These are phyloP conservation scores for Pseudopithomyces chartarum DNA, from an alignment of 2,329 filamentous ascomycete species.

Conservation along the genomic window DNA sequence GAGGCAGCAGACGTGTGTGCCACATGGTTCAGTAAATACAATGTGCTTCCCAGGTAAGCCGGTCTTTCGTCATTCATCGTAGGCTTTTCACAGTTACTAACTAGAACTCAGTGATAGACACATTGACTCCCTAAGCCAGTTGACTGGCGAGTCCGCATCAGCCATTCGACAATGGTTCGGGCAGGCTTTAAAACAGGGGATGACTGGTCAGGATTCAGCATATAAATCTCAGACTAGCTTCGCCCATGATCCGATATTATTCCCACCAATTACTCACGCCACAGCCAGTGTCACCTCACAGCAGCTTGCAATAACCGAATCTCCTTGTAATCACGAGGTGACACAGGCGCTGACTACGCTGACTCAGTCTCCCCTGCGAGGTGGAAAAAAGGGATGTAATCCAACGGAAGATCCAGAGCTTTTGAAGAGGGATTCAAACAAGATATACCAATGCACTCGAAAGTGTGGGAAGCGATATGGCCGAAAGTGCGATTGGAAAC, in stretches of 20 bases:
- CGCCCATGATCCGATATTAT: constrained; percentile 28
- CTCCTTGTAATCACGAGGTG: constrained; percentile 22
- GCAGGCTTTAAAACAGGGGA: constrained; percentile 41
- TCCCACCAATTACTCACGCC: constrained; percentile 16
- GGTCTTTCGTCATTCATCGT: background rate
- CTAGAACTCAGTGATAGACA: constrained; percentile 33
- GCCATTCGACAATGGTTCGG: constrained; percentile 45
- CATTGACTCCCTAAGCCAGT: constrained; percentile 42
- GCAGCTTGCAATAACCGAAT: constrained; percentile 9
- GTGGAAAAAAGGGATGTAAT: constrained; percentile 42
- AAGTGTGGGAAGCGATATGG: constrained; percentile 46
- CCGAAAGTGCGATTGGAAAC: constrained; percentile 47
- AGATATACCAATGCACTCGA: constrained; percentile 45
- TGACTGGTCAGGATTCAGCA: constrained; percentile 42
- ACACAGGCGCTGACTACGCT: constrained; percentile 10
- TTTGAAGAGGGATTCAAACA: constrained; percentile 37
- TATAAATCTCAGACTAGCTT: constrained; percentile 45
- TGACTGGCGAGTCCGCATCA: constrained; percentile 38
- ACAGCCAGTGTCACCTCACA: constrained; percentile 7
- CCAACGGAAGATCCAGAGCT: constrained; percentile 37
- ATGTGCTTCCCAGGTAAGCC: constrained; percentile 34
- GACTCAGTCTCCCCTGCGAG: constrained; percentile 24
- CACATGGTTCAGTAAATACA: constrained; percentile 46
- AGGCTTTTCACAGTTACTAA: background rate
- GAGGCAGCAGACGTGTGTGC: constrained; percentile 45